These are phyloP conservation scores for Globisporangium recalcitrans DNA, from an alignment of 352 stramenopile genomes.

Conservation along the genomic window DNA sequence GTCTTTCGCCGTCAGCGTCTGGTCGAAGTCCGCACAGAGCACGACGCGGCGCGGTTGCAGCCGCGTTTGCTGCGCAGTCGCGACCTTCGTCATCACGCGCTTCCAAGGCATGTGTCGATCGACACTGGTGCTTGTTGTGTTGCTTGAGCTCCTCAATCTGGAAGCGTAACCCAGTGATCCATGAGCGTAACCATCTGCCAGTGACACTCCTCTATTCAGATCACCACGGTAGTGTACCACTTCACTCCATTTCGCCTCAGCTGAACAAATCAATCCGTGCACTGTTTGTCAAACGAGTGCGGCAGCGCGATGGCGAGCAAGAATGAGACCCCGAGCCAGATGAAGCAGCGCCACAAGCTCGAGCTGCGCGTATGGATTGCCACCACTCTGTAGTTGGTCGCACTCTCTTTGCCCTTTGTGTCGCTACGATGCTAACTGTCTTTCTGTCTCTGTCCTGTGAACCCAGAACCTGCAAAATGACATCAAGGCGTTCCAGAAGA, in stretches of 20 bases:
- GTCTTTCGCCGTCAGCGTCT: constrained; percentile 58
- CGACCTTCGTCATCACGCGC: background rate
- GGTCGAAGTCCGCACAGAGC: constrained; percentile 68
- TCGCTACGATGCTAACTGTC: background rate
- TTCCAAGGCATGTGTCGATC: background rate
- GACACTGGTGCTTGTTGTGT: background rate
- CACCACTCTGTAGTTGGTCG: background rate
- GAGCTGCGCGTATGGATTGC: constrained; percentile 66
- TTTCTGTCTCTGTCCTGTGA: background rate
- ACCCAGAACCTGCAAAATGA: constrained; percentile 69
- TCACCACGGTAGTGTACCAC: background rate
- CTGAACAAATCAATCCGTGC: background rate
- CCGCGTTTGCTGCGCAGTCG: background rate
- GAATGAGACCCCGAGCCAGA: constrained; percentile 66
- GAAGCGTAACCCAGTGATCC: background rate
- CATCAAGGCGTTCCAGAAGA: constrained; percentile 79
- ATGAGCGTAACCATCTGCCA: background rate
- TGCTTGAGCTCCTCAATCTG: background rate
- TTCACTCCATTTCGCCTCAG: too few relatives aligned
- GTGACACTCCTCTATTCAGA: background rate
- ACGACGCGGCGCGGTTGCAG: constrained; percentile 18
- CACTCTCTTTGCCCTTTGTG: too few relatives aligned
- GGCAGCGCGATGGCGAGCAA: constrained; percentile 33
- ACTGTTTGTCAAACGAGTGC: background rate
- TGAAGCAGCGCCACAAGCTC: constrained; percentile 86